Evolutionary conservation across 257 asterid genomes (phyloP).

Genomic region (Nicotiana noctiflora): DNA sequence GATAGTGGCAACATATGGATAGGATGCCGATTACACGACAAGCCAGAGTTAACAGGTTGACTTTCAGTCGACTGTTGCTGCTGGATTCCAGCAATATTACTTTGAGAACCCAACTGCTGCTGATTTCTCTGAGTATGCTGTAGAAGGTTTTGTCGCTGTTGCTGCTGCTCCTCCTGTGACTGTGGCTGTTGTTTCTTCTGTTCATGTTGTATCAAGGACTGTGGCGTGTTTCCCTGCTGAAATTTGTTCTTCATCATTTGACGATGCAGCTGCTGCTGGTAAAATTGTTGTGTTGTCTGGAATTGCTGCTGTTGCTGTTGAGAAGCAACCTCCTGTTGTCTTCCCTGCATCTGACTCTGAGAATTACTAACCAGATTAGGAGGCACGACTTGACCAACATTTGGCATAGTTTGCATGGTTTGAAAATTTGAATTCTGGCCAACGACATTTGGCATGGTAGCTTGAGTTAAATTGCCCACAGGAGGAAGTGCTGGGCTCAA

Average conservation of each 20-base stretch:
- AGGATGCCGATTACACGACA: constrained; percentile 60
- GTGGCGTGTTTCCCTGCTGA: constrained; percentile 61
- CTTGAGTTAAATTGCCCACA: constrained; percentile 54
- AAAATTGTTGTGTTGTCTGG: constrained; percentile 57
- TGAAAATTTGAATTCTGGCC: constrained; percentile 73
- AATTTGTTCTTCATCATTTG: constrained; percentile 65
- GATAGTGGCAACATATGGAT: constrained; percentile 64
- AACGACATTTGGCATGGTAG: constrained; percentile 51
- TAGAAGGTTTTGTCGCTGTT: constrained; percentile 47
- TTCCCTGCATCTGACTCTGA: constrained; percentile 70
- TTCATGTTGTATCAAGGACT: constrained; percentile 53
- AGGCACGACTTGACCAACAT: constrained; percentile 56
- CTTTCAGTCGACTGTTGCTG: constrained; percentile 77
- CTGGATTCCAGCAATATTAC: constrained; percentile 64
- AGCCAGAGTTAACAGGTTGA: constrained; percentile 60
- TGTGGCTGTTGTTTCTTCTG: constrained; percentile 40
- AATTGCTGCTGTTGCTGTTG: constrained; percentile 79
- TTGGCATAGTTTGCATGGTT: constrained; percentile 53
- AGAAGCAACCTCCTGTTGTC: constrained; percentile 52
- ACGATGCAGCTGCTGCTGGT: constrained; percentile 75
- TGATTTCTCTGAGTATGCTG: constrained; percentile 67
- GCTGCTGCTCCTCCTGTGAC: constrained; percentile 40
- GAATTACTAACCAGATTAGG: constrained; percentile 62
- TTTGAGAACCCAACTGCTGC: constrained; percentile 62
- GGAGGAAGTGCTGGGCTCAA: constrained; percentile 52